Evolutionary conservation across 768 basidiomycete genomes (phyloP).

Genomic region (Paxillus rubicundulus): DNA sequence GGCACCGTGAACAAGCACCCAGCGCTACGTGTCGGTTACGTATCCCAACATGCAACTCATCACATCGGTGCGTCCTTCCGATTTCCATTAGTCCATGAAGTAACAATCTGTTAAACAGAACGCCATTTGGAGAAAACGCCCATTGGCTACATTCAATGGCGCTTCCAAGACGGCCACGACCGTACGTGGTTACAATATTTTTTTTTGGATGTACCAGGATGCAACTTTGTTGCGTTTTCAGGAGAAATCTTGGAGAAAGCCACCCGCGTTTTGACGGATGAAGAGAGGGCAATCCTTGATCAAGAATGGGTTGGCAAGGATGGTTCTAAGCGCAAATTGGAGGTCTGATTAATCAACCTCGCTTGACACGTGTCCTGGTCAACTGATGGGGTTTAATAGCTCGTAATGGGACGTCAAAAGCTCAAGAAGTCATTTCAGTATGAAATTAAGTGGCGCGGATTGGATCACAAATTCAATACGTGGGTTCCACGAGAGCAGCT

Average conservation of each 20-base stretch:
- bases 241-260: conserved; percentile 90
- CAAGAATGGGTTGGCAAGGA: conserved; percentile 89
- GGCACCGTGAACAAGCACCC: conserved; percentile 95
- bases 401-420: conserved; percentile 94
- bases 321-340: conserved; percentile 86
- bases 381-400: conserved; percentile 38
- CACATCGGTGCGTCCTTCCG: conserved; percentile 64
- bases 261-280: conserved; percentile 85
- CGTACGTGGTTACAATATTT: conserved; percentile 48
- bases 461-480: conserved; percentile 85
- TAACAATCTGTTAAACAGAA: conserved; percentile 45
- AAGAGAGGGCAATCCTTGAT: conserved; percentile 76
- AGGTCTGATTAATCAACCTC: conserved; percentile 48
- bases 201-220: conserved; percentile 8
- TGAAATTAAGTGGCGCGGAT: conserved; percentile 82
- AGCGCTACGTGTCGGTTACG: conserved; percentile 89
- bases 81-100: conserved; percentile 15
- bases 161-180: conserved; percentile 98
- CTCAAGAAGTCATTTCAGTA: conserved; percentile 95
- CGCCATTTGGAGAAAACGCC: conserved; percentile 95
- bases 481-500: conserved; percentile 91
- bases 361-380: conserved; percentile 7
- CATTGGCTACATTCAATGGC: conserved; percentile 97
- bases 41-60: conserved; percentile 97
- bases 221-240: conserved; percentile 29